Evolutionary conservation across 768 basidiomycete species (phyloP).

Genomic region (Bullera alba): DNA sequence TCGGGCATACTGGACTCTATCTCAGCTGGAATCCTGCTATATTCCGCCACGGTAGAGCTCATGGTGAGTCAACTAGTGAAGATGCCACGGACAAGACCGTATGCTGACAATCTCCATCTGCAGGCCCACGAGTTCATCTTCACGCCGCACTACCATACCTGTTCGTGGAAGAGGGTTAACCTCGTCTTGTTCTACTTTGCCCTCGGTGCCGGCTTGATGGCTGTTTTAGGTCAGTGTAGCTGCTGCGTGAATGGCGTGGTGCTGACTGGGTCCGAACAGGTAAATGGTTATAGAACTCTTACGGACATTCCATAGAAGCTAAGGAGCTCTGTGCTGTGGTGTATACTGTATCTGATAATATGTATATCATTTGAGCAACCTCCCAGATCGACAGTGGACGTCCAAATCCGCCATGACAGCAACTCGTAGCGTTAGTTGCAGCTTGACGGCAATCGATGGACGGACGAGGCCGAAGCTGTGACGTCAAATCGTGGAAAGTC

Average conservation of each 20-base stretch:
- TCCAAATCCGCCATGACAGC: too few relatives aligned
- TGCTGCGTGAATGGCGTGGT: too few relatives aligned
- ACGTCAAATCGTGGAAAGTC: background rate
- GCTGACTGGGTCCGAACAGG: too few relatives aligned
- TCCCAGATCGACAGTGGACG: too few relatives aligned
- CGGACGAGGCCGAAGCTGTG: too few relatives aligned
- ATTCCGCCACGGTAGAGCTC: constrained; percentile 16
- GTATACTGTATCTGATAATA: too few relatives aligned
- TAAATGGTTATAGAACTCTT: too few relatives aligned
- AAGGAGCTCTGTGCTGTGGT: too few relatives aligned
- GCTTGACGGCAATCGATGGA: too few relatives aligned
- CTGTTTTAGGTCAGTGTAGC: constrained; percentile 63
- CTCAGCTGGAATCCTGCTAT: constrained; percentile 75
- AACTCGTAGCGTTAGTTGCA: too few relatives aligned
- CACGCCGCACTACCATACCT: constrained; percentile 56
- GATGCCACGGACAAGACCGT: background rate
- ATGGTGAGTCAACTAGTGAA: constrained; percentile 13
- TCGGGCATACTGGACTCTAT: constrained; percentile 77
- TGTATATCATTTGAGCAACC: too few relatives aligned
- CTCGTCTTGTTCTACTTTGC: constrained; percentile 73
- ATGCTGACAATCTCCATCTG: background rate
- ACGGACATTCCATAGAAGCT: too few relatives aligned
- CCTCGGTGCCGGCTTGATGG: constrained; percentile 81
- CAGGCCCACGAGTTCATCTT: constrained; percentile 1
- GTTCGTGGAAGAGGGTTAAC: constrained; percentile 15